A percentile compares a stretch with the other conserved stretches of the same genome.
Conservation (phyloP, 2,329 filamentous ascomycete species). For the Cadophora sp. region DNA sequence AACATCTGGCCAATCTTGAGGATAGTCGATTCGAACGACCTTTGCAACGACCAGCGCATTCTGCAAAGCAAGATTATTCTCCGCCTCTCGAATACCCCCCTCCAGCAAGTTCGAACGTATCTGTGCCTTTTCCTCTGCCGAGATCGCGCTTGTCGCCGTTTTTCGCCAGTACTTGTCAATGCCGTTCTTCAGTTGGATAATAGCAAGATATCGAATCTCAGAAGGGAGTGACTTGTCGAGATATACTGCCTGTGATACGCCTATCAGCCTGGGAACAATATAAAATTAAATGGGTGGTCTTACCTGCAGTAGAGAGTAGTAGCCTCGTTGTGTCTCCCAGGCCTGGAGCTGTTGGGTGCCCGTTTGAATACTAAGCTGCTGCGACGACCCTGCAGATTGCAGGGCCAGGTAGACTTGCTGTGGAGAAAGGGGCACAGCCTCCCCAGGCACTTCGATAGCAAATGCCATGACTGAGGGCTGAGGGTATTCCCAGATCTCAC, state of each 20-base stretch:
- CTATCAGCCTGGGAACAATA: slow-evolving; percentile 7
- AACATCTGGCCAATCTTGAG: slow-evolving; percentile 78
- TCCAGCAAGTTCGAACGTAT: slow-evolving; percentile 80
- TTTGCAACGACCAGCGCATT: slow-evolving; percentile 90
- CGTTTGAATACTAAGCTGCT: slow-evolving; percentile 69
- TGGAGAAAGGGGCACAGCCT: slow-evolving; percentile 74
- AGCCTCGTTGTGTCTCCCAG: slow-evolving; percentile 73
- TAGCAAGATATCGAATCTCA: slow-evolving; percentile 84
- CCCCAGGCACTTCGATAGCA: slow-evolving; percentile 79
- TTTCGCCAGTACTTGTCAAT: slow-evolving; percentile 95
- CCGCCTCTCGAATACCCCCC: slow-evolving; percentile 78
- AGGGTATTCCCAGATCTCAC: slow-evolving; percentile 5
- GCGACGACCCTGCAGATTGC: slow-evolving; percentile 66
- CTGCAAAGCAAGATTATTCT: slow-evolving; percentile 79
- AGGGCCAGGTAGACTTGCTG: slow-evolving; percentile 70
- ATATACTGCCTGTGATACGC: slow-evolving; percentile 71
- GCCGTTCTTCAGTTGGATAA: slow-evolving; percentile 96
- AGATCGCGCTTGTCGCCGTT: slow-evolving; percentile 65
- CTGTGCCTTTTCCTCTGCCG: slow-evolving; percentile 74
- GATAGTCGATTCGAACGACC: slow-evolving; percentile 88
- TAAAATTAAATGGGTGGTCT: background rate
- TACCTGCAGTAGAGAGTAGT: slow-evolving; percentile 74
- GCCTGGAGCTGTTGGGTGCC: slow-evolving; percentile 71
- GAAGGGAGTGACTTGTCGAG: slow-evolving; percentile 78
- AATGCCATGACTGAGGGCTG: slow-evolving; percentile 62